Evolutionary conservation across 768 basidiomycete genomes (phyloP), one percentile per base, ranked within the genome.

Genomic region (Leccinum boreale): DNA sequence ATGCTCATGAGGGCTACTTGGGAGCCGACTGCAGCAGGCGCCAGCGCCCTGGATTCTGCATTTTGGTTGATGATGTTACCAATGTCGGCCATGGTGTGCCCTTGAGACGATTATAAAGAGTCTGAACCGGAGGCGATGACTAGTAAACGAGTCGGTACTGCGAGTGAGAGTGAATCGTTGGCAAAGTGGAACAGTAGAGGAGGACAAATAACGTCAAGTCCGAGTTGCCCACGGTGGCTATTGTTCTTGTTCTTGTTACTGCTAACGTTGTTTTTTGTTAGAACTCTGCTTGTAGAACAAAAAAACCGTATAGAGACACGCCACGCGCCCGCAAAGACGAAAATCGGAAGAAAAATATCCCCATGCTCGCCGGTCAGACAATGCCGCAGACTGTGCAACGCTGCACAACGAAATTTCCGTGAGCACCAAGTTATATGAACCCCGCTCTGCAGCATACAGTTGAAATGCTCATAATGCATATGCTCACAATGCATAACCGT

Each of bases 21-120:
- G n/a, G 84, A 84, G 60, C 81, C 87, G 28, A 92, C 90, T 55
- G 90, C 89, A 58, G 81, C 79, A 74, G 90, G 90, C 79, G 84
- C 85, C 81, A 89, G 85, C 79, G 85, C 80, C 81, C 88, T 77
- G 55, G 75, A 65, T 52, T 62, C n/a, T 48, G 62, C 21, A 12
- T 73, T 75, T 49, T 66, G 59, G 57, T 71, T 57, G 63, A 77
- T 70, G 55, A 79, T 67, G 36, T 66, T 42, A 23, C 65, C 68
- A 26, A 71, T 71, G 62, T 60, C 59, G 49, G 73, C 49, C 75
- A 77, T 77, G 48, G 51, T 66, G 50, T 19, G 36, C 14, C 28
- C 31, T 29, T 19, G 14, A 58, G 45, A 57, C 46, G 48, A 57
- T 54, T 55, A 62, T 3, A 58, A 50, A 29, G 61, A 70, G 67